Conservation (phyloP, 495 filamentous ascomycete genomes). For the Umbilicaria muhlenbergii region DNA sequence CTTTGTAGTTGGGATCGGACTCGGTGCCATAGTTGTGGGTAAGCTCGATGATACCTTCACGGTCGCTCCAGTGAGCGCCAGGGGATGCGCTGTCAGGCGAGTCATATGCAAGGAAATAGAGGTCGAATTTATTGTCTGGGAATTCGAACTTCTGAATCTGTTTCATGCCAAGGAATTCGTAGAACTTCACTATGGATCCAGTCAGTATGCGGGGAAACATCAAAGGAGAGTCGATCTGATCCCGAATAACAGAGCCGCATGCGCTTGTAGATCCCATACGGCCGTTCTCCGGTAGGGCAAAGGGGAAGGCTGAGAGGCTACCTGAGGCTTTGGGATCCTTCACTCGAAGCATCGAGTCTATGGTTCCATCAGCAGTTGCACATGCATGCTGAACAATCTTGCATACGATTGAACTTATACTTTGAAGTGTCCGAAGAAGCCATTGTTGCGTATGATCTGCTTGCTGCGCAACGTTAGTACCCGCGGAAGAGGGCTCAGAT, state of each 20-base stretch:
- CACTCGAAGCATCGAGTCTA: slow-evolving; percentile 64
- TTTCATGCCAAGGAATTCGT: slow-evolving; percentile 82
- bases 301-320: slow-evolving; percentile 11
- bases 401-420: slow-evolving; percentile 75
- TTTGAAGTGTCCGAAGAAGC: slow-evolving; percentile 53
- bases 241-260: background rate
- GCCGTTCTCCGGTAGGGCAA: background rate
- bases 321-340: slow-evolving; percentile 81
- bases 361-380: slow-evolving; percentile 5
- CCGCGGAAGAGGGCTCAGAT: too few species aligned
- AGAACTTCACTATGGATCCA: slow-evolving; percentile 59
- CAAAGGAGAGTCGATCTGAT: background rate
- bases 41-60: slow-evolving; percentile 80
- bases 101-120: slow-evolving; percentile 75
- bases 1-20: slow-evolving; percentile 62
- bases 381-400: background rate
- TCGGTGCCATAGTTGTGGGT: slow-evolving; percentile 98
- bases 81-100: slow-evolving; percentile 39
- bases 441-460: slow-evolving; percentile 37
- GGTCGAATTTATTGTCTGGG: slow-evolving; percentile 73
- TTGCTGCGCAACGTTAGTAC: too few species aligned
- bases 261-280: background rate
- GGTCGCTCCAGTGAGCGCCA: slow-evolving; percentile 57
- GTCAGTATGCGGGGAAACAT: background rate
- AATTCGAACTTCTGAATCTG: slow-evolving; percentile 60